Evolutionary conservation across 192 early-diverging fungal genomes (phyloP).

Genomic region (Phlyctochytrium arcticum): DNA sequence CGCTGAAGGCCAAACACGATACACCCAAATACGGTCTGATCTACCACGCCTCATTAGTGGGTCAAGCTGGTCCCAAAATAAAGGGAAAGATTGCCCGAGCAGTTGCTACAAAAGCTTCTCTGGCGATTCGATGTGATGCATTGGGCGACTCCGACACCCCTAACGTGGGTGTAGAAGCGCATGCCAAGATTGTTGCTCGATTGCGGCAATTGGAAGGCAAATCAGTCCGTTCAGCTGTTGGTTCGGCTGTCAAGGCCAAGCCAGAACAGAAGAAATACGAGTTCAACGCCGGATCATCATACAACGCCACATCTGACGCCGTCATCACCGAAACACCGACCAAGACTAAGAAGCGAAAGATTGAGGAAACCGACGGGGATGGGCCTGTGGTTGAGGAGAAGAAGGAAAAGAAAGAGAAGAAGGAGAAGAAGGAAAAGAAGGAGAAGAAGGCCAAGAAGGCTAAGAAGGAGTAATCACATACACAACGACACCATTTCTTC

Average conservation of each 20-base stretch:
- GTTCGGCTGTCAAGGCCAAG: slow-evolving; percentile 66
- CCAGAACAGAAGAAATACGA: slow-evolving; percentile 65
- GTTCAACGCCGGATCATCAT: slow-evolving; percentile 34
- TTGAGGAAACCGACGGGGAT: slow-evolving; percentile 38
- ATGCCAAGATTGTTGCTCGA: slow-evolving; percentile 83
- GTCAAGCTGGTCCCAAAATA: slow-evolving; percentile 87
- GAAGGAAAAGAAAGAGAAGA: slow-evolving; percentile 43
- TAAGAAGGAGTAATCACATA: slow-evolving; percentile 9
- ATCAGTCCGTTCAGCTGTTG: slow-evolving; percentile 49
- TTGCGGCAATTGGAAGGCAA: slow-evolving; percentile 86
- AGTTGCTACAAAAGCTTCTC: slow-evolving; percentile 87
- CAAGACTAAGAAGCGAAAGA: slow-evolving; percentile 41
- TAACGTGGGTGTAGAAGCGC: slow-evolving; percentile 80
- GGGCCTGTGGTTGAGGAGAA: slow-evolving; percentile 47
- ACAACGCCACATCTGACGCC: slow-evolving; percentile 45
- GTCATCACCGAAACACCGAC: slow-evolving; percentile 31
- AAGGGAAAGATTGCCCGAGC: slow-evolving; percentile 98
- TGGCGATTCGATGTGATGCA: slow-evolving; percentile 89
- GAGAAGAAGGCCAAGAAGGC: slow-evolving; percentile 33
- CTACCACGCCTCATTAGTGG: slow-evolving; percentile 95
- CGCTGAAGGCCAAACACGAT: slow-evolving; percentile 93
- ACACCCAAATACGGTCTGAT: slow-evolving; percentile 98
- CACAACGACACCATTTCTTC: no score
- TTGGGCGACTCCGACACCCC: slow-evolving; percentile 57
- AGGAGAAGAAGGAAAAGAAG: slow-evolving; percentile 31